Base-by-base conservation (phyloP, 2,329 filamentous ascomycete species). In the Torrubiellomyces zombiae region DNA sequence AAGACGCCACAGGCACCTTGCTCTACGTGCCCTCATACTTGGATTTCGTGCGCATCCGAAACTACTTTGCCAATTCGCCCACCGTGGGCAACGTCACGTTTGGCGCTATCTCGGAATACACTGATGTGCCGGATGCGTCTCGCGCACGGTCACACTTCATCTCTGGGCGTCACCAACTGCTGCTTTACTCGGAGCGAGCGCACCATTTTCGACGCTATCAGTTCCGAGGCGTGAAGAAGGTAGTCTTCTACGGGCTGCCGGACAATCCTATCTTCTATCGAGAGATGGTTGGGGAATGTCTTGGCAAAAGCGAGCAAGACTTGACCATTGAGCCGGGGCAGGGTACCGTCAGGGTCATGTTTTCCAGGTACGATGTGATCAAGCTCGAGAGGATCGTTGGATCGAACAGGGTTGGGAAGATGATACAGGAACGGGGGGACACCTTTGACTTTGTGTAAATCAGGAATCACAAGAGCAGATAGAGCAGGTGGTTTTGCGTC, bases 191-290 rank as follows among this genome's bases (percentile, higher is more conserved):
- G 2, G 86, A 92, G 48, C 74, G 89, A 30, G 80, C 85, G n/a
- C 89, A 98, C 51, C 89, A 98, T 51, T 95, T 95, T 60, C 72
- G 82, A 24, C 67, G 89, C n/a, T 83, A 89, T 44, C 67, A 69
- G 36, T 63, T 98, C 27, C 67, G 71, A 18, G 89, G 89, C 13
- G 82, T 89, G 9, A 75, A 74, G 47, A 64, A 74, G 20, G 67
- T 95, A n/a, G 64, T 94, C 25, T 76, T 93, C 60, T 95, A 95
- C 47, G 78, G 75, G 1, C 50, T 94, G 16, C 89, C 89, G 0
- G 86, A 95, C 39, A 93, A 94, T 45, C 77, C 79, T 14, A 46
- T 67, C 12, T 86, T 89, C 39, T 91, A 86, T 47, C 61, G 63
- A 19, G 82, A 91, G 54, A 60, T 86, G 27, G 67, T 76, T 0